Conservation (phyloP, 139 green algal species). For the Yamagishiella unicocca region DNA sequence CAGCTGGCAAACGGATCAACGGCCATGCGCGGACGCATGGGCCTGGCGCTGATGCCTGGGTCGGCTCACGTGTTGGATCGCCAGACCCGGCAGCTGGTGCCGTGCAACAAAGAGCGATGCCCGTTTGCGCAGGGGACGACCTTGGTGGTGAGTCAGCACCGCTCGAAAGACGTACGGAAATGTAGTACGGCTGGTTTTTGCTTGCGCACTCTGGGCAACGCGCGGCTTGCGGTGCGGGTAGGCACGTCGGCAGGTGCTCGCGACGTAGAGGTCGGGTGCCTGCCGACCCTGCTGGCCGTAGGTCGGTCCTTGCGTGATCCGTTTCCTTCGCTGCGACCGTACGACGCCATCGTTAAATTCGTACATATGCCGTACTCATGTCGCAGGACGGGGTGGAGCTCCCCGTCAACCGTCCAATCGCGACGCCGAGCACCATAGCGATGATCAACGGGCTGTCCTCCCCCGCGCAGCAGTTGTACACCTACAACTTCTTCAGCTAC, state of each 20-base stretch:
- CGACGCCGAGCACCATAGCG: neutral
- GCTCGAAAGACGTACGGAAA: no score
- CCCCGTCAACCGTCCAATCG: neutral
- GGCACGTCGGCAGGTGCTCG: no score
- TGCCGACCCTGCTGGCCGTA: no score
- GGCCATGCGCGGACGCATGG: constrained; percentile 1
- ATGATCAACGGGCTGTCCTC: constrained; percentile 1
- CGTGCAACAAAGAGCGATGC: neutral
- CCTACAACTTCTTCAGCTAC: neutral
- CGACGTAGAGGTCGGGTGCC: no score
- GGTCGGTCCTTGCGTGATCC: no score
- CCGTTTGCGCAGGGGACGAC: neutral
- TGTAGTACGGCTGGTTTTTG: no score
- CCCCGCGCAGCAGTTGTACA: neutral
- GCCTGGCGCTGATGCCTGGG: constrained; percentile 26
- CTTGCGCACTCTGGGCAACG: no score
- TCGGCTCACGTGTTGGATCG: constrained; percentile 25
- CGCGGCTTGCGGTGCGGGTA: no score
- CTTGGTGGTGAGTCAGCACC: constrained; percentile 14
- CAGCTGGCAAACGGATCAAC: neutral
- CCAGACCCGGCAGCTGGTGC: neutral
- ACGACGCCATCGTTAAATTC: no score
- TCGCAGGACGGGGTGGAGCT: neutral
- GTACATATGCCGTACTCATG: neutral
- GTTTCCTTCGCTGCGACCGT: no score